Evolutionary conservation across 805 yeast genomes (phyloP).

Genomic region (Candida parachauliodes): DNA sequence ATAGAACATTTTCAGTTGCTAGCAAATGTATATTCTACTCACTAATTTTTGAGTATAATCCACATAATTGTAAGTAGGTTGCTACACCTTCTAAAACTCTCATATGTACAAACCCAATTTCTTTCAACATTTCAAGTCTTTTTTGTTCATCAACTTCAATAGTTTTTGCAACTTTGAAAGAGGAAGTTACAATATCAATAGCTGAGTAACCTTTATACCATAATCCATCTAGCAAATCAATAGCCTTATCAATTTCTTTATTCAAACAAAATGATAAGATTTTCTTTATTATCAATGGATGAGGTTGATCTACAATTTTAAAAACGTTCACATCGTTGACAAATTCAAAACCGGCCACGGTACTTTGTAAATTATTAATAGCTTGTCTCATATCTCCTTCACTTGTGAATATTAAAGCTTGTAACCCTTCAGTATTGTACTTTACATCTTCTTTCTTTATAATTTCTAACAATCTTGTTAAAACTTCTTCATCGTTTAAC

Average conservation of each 20-base stretch:
- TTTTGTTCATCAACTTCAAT: constrained; percentile 64
- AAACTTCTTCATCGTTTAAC: constrained; percentile 79
- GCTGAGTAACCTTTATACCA: constrained; percentile 94
- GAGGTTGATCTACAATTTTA: constrained; percentile 94
- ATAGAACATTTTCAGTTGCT: constrained; percentile 35
- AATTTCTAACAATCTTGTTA: constrained; percentile 70
- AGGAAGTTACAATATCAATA: constrained; percentile 85
- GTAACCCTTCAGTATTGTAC: constrained; percentile 84
- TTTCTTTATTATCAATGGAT: constrained; percentile 77
- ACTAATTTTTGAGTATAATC: constrained; percentile 64
- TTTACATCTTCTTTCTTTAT: constrained; percentile 67
- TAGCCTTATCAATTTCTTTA: constrained; percentile 56
- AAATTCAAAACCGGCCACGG: constrained; percentile 88
- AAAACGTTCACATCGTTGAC: constrained; percentile 93
- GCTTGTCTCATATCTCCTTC: constrained; percentile 99
- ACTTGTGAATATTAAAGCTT: constrained; percentile 89
- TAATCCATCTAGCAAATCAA: constrained; percentile 59
- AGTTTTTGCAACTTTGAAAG: constrained; percentile 83
- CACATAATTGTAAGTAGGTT: constrained; percentile 80
- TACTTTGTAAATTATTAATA: constrained; percentile 86
- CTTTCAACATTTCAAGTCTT: constrained; percentile 73
- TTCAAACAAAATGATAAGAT: constrained; percentile 44
- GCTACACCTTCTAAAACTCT: constrained; percentile 90
- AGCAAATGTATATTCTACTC: constrained; percentile 37
- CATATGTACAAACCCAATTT: constrained; percentile 90